Evolutionary conservation across 2,329 filamentous ascomycete genomes (phyloP), one percentile per base, ranked within the genome.

Genomic region (Xylaria sp.): DNA sequence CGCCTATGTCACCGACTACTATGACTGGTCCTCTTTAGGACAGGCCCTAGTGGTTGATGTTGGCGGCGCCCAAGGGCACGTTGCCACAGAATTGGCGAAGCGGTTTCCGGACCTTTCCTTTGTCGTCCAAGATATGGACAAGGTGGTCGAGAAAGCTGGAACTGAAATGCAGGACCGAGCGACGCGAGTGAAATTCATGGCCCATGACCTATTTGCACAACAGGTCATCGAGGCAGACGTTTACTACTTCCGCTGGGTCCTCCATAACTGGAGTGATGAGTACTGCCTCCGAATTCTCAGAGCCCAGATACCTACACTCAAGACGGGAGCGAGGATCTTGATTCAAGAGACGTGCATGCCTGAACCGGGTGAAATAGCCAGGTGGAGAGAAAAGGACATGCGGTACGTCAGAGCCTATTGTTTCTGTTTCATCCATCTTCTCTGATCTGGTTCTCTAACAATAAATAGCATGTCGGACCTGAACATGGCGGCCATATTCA

Each of bases 191-290:
- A 18, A 42, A n/a, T 61, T 61, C 50, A 48, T 45, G 50, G 40
- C 44, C 3, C 50, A 61, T 21, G 56, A 60, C 29, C 46, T 61
- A 13, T 60, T 64, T 19, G 11, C 26, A 7, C 42, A 39, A 2
- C 58, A 63, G 22, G 29, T 42, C 1, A 21, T 47, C 5, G 20
- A 26, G 7, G 52, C 50, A 0, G 56, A 64, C 18, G 53, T 62
- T 7, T 61, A 56, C 39, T 52, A 52, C 26, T 43, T 64, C n/a
- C 56, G 60, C 18, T 52, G 48, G 40, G 22, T 60, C 20, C 18
- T 66, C 8, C 61, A 61, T 44, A 58, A 60, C 40, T 65, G 60
- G 61, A 21, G 51, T 2, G 52, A 63, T 34, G 56, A 55, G n/a
- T 52, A 62, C n/a, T 48, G 24, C 21, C 16, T 54, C 8, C n/a